A percentile compares a stretch with the other conserved stretches of the same genome.
Evolutionary conservation across 164 flowering plant species (phyloP).

Genomic region (Magnolia changhungtana): DNA sequence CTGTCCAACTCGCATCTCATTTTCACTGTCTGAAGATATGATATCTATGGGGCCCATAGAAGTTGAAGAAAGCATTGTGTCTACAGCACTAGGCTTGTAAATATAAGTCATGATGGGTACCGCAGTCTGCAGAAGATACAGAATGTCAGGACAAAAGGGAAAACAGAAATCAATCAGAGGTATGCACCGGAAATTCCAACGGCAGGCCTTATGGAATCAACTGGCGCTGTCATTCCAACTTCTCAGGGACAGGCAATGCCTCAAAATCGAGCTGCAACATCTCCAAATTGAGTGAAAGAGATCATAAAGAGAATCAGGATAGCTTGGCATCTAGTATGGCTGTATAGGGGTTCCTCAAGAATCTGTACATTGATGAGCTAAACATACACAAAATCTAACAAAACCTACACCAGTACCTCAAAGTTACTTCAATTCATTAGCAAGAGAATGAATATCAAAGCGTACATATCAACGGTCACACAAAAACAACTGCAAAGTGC

Average conservation of each 20-base stretch:
- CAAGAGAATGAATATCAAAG: too few relatives aligned
- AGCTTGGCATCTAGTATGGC: constrained; percentile 15
- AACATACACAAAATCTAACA: constrained; percentile 1
- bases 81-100: constrained; percentile 13
- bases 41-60: constrained; percentile 57
- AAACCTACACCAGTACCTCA: background rate
- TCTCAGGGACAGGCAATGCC: constrained; percentile 17
- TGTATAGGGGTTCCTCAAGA: constrained; percentile 16
- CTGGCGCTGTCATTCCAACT: constrained; percentile 1
- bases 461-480: too few relatives aligned
- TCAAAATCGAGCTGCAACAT: constrained; percentile 20
- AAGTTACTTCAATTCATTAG: too few relatives aligned
- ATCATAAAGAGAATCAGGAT: constrained; percentile 17
- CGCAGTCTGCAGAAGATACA: constrained; percentile 22
- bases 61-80: constrained; percentile 16
- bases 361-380: constrained; percentile 1
- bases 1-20: constrained; percentile 32
- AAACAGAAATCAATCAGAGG: background rate
- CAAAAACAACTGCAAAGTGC: too few relatives aligned
- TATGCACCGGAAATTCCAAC: background rate
- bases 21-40: constrained; percentile 71
- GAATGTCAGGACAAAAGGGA: background rate
- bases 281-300: constrained; percentile 16
- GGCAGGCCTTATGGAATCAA: background rate
- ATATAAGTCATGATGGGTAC: constrained; percentile 11